Conservation (phyloP, 2,329 filamentous ascomycete genomes). For the Exophiala calicioides region DNA sequence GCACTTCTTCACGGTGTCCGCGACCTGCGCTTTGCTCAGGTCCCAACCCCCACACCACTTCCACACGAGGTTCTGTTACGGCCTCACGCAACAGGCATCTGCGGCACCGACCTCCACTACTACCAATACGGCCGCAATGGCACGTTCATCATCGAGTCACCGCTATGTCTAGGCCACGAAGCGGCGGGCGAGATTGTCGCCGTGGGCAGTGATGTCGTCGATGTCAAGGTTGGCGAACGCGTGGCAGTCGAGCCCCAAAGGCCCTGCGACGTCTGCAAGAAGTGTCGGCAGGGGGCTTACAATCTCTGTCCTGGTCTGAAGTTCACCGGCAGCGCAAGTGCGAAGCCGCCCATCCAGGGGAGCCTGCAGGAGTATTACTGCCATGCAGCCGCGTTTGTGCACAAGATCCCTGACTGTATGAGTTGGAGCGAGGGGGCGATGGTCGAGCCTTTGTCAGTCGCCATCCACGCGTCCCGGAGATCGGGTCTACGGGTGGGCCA, state of each 20-base stretch:
- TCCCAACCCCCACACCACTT: constrained; percentile 40
- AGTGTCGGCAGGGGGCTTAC: constrained; percentile 46
- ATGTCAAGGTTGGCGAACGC: constrained; percentile 47
- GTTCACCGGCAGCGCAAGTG: no score
- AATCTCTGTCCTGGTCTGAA: constrained; percentile 47
- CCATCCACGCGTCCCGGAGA: constrained; percentile 49
- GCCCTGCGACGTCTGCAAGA: constrained; percentile 47
- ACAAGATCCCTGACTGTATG: constrained; percentile 31
- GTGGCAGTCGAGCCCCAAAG: constrained; percentile 54
- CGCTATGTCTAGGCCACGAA: constrained; percentile 48
- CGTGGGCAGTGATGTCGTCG: constrained; percentile 37
- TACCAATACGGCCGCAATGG: constrained; percentile 48
- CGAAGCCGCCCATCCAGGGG: constrained; percentile 53
- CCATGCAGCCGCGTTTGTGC: constrained; percentile 46
- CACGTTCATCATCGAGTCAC: constrained; percentile 47
- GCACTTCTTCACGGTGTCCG: constrained; percentile 59
- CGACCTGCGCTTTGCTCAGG: constrained; percentile 56
- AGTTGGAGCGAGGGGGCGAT: constrained; percentile 58
- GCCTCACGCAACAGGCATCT: constrained; percentile 53
- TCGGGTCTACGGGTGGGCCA: constrained; percentile 55
- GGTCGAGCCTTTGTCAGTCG: constrained; percentile 43
- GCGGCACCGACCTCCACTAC: constrained; percentile 50
- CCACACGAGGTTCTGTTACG: constrained; percentile 62
- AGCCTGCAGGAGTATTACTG: constrained; percentile 54
- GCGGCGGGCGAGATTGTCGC: constrained; percentile 46